phyloP scores from a whole-genome alignment of 805 yeast genomes.

The Geotrichum ghanense region DNA sequence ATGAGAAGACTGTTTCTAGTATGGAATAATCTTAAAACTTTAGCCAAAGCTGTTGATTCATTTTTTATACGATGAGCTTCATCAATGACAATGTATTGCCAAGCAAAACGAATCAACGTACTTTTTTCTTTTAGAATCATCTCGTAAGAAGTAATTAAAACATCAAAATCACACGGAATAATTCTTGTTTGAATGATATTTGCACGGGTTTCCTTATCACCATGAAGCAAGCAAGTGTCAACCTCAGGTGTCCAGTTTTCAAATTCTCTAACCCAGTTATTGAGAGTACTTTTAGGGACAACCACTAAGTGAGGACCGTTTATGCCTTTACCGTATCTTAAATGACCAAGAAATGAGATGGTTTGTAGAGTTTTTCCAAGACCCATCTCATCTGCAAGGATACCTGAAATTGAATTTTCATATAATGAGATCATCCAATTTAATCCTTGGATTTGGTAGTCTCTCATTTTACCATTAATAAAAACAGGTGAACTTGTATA shows the following conservation, averaged over 20 bases:
- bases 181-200: slow-evolving; percentile 47
- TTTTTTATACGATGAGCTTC: slow-evolving; percentile 96
- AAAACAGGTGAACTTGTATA: slow-evolving; percentile 78
- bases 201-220: slow-evolving; percentile 72
- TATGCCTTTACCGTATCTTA: slow-evolving; percentile 64
- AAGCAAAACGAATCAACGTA: slow-evolving; percentile 64
- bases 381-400: slow-evolving; percentile 97
- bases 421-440: slow-evolving; percentile 88
- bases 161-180: slow-evolving; percentile 74
- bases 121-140: slow-evolving; percentile 86
- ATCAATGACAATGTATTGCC: slow-evolving; percentile 92
- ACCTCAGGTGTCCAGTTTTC: slow-evolving; percentile 95
- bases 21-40: slow-evolving; percentile 79
- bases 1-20: slow-evolving; percentile 76
- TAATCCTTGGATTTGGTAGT: slow-evolving; percentile 88
- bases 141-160: slow-evolving; percentile 81
- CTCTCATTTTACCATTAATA: slow-evolving; percentile 66
- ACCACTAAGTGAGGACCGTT: slow-evolving; percentile 87
- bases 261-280: slow-evolving; percentile 94
- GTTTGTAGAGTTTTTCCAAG: slow-evolving; percentile 94
- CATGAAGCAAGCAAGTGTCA: slow-evolving; percentile 73
- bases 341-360: slow-evolving; percentile 78
- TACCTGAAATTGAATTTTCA: slow-evolving; percentile 84
- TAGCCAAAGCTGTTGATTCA: slow-evolving; percentile 85
- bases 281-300: slow-evolving; percentile 92